Conservation (phyloP, 2,329 filamentous ascomycete genomes). For the Talaromyces sp. region DNA sequence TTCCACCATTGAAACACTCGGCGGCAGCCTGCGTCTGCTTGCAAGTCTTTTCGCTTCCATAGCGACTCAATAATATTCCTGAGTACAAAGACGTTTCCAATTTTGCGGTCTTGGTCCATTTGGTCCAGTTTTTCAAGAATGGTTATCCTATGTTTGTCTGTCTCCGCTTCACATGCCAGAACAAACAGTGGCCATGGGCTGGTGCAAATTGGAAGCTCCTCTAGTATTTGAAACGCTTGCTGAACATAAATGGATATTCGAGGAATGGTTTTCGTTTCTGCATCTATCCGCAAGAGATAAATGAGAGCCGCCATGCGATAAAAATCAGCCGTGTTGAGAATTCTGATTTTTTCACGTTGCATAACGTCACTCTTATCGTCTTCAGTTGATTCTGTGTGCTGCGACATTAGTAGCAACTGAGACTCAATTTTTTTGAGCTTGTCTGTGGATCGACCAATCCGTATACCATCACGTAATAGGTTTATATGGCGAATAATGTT, state of each 20-base stretch:
- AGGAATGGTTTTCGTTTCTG: background rate
- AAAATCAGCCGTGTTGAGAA: background rate
- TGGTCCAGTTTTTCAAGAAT: slow-evolving; percentile 2
- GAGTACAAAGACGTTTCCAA: slow-evolving; percentile 7
- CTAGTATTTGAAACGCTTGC: slow-evolving; percentile 1
- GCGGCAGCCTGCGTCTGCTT: background rate
- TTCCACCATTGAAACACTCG: background rate
- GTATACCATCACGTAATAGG: background rate
- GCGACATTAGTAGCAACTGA: background rate
- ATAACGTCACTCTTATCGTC: no score
- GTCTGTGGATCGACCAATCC: background rate
- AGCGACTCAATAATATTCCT: slow-evolving; percentile 2
- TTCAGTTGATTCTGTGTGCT: background rate
- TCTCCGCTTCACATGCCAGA: slow-evolving; percentile 2
- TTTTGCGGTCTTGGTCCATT: slow-evolving; percentile 8
- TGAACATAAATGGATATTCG: background rate
- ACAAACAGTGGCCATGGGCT: slow-evolving; percentile 9
- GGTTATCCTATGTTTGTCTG: slow-evolving; percentile 1
- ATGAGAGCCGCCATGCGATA: background rate
- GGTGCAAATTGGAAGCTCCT: slow-evolving; percentile 2
- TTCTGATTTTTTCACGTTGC: no score
- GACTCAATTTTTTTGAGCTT: background rate
- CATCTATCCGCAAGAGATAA: background rate
- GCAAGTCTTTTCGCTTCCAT: slow-evolving; percentile 6
- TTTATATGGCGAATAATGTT: background rate